Conservation (phyloP, 441 rosid genomes). For the Euphorbia celastroides region DNA sequence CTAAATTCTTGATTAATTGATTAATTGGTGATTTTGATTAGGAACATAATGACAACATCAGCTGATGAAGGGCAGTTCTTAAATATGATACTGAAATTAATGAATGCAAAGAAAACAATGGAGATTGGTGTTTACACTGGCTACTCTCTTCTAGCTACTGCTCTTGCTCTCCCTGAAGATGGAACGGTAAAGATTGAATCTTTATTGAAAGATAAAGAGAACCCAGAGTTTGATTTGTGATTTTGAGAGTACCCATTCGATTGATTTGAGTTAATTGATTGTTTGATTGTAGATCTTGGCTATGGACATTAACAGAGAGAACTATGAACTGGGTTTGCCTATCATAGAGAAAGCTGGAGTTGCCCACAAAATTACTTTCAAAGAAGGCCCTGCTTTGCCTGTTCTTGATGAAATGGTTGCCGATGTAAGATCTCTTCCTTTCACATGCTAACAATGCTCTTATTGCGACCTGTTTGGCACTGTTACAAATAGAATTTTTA, state of each 20-base stretch:
- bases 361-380: constrained; percentile 87
- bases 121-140: no score
- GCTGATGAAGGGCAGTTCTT: constrained; percentile 93
- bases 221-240: background rate
- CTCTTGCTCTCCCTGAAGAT: constrained; percentile 91
- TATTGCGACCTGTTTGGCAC: no score
- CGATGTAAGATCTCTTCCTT: constrained; percentile 39
- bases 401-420: constrained; percentile 72
- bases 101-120: no score
- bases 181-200: constrained; percentile 50
- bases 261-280: background rate
- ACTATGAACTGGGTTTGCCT: constrained; percentile 84
- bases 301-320: constrained; percentile 91
- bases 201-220: background rate
- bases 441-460: no score
- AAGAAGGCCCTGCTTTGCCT: constrained; percentile 94
- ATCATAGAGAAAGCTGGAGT: no score
- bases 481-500: no score
- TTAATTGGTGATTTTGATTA: no score
- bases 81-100: constrained; percentile 73
- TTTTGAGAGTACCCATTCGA: background rate
- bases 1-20: no score
- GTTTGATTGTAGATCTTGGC: constrained; percentile 81
- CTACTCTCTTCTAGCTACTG: constrained; percentile 88
- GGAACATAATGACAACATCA: constrained; percentile 89